Evolutionary conservation across 1,284 basidiomycete species (phyloP).

Genomic region (Xanthoconium separans): DNA sequence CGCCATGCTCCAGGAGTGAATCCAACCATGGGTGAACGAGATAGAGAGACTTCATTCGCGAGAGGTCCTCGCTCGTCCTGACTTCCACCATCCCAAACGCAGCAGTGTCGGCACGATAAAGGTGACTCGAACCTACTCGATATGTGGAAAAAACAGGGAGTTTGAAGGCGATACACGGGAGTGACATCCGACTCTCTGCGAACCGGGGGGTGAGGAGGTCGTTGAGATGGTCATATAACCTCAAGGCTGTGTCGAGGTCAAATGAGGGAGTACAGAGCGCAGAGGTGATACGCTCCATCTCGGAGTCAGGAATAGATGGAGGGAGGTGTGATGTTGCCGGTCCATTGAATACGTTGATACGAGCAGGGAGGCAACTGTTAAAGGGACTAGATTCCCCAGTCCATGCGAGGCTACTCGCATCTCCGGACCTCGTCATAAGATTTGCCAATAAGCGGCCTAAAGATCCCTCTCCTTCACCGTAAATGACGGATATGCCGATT

Average conservation of each 20-base stretch:
- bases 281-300: not conserved
- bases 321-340: not conserved
- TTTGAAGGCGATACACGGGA: not conserved
- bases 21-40: not conserved
- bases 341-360: not conserved
- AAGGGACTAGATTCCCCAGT: not conserved
- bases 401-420: not conserved
- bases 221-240: not conserved
- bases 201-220: not conserved
- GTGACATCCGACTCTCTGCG: not conserved
- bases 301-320: not conserved
- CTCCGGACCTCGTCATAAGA: not conserved
- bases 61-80: not conserved
- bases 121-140: not conserved
- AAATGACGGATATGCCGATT: not conserved
- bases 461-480: not conserved
- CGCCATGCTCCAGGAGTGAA: not conserved
- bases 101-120: not conserved
- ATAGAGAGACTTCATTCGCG: not conserved
- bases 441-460: not conserved
- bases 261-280: not conserved
- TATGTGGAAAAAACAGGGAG: not conserved
- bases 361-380: not conserved
- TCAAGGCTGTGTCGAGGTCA: not conserved
- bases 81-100: not conserved